Evolutionary conservation across 345 rosid genomes (phyloP).

Genomic region (Rhizophora mangle): DNA sequence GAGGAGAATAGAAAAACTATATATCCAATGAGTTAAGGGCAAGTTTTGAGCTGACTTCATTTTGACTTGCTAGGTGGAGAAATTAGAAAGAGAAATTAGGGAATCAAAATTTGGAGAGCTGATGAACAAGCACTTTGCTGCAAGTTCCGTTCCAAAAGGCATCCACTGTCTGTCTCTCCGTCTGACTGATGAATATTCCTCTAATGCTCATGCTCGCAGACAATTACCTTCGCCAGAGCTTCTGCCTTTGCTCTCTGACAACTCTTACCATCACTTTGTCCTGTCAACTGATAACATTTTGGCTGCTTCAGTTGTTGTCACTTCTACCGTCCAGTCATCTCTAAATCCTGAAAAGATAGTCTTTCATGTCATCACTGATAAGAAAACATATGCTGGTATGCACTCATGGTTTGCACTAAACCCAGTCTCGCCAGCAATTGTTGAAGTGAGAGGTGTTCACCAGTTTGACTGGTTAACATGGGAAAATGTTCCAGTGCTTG

Average conservation of each 20-base stretch:
- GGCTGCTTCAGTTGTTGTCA: slow-evolving; percentile 98
- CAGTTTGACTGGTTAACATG: slow-evolving; percentile 99
- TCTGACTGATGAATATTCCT: slow-evolving; percentile 96
- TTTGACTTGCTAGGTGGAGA: slow-evolving; percentile 71
- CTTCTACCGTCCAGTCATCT: slow-evolving; percentile 84
- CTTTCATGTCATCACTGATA: slow-evolving; percentile 95
- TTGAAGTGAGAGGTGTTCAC: slow-evolving; percentile 95
- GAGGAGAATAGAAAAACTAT: too few relatives aligned
- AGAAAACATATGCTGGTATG: slow-evolving; percentile 99
- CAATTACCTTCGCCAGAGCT: slow-evolving; percentile 96
- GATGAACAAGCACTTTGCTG: slow-evolving; percentile 99
- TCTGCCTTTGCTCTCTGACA: slow-evolving; percentile 91
- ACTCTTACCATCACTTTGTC: slow-evolving; percentile 79
- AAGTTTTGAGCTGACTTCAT: slow-evolving; percentile 4
- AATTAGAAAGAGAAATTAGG: slow-evolving; percentile 76
- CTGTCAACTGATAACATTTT: slow-evolving; percentile 90
- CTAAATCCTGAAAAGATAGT: slow-evolving; percentile 86
- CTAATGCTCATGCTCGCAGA: slow-evolving; percentile 96
- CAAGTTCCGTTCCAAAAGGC: slow-evolving; percentile 96
- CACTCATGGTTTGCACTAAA: slow-evolving; percentile 99
- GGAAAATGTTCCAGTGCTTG: slow-evolving; percentile 98
- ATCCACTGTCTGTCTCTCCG: slow-evolving; percentile 94
- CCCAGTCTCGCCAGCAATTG: slow-evolving; percentile 79
- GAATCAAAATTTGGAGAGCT: slow-evolving; percentile 94
- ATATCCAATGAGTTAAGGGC: too few relatives aligned